These are phyloP conservation scores for Heimioporus sp. DNA, from an alignment of 768 basidiomycete species.

Conservation along the genomic window DNA sequence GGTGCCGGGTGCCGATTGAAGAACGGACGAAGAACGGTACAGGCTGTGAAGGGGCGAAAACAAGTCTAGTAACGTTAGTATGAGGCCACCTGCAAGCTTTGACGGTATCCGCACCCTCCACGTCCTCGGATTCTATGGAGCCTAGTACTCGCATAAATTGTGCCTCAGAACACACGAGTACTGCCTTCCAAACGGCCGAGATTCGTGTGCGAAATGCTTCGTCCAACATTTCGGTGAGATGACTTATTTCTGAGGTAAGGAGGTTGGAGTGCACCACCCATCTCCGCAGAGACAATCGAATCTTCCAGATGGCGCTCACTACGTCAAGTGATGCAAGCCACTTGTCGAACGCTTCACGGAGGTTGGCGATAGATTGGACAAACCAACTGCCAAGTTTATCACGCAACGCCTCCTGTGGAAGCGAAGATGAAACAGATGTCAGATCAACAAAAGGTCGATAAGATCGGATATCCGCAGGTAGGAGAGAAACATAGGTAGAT, in stretches of 20 bases:
- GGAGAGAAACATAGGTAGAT: conserved; percentile 74
- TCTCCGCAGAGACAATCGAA: conserved; percentile 51
- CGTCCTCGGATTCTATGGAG: conserved; percentile 13
- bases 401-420: conserved; percentile 43
- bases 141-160: conserved; percentile 45
- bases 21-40: conserved; percentile 52
- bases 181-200: conserved; percentile 54
- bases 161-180: conserved; percentile 42
- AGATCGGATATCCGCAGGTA: conserved; percentile 65
- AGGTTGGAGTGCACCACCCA: conserved; percentile 48
- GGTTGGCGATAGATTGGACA: conserved; percentile 42
- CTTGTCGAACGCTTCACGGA: conserved; percentile 43
- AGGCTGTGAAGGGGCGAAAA: conserved; percentile 51
- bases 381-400: conserved; percentile 66
- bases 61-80: conserved; percentile 37
- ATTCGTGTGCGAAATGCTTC: conserved; percentile 53
- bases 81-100: not conserved
- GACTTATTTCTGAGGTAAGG: conserved; percentile 42
- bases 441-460: conserved; percentile 88
- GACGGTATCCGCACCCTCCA: conserved; percentile 15
- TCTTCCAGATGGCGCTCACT: conserved; percentile 68
- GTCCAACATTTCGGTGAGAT: conserved; percentile 50
- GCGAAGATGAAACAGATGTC: conserved; percentile 52
- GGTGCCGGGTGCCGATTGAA: conserved; percentile 40
- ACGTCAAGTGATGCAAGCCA: conserved; percentile 63